Evolutionary conservation across 2,329 filamentous ascomycete genomes (phyloP).

Genomic region (Nothophoma quercina): DNA sequence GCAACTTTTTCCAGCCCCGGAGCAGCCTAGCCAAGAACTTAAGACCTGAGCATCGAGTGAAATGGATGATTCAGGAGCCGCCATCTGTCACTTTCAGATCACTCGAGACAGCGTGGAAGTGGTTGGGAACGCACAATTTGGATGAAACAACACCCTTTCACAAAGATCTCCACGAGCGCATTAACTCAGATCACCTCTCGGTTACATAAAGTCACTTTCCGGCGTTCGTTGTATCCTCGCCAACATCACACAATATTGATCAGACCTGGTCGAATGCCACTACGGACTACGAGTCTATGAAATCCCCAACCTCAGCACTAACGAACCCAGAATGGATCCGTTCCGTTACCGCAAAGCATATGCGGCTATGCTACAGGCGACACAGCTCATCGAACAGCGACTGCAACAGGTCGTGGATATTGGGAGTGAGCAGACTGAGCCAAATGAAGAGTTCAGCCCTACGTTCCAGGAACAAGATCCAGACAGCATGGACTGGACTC

Average conservation of each 20-base stretch:
- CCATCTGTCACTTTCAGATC: slow-evolving; percentile 13
- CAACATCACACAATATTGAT: background rate
- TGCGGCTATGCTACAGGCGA: slow-evolving; percentile 48
- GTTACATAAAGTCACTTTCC: slow-evolving; percentile 6
- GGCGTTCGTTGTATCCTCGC: background rate
- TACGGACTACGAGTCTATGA: background rate
- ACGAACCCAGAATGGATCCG: slow-evolving; percentile 45
- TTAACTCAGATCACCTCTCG: slow-evolving; percentile 15
- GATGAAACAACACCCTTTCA: slow-evolving; percentile 7
- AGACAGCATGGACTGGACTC: slow-evolving; percentile 50
- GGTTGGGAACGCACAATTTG: slow-evolving; percentile 1
- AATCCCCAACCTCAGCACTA: slow-evolving; percentile 11
- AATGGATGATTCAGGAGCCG: slow-evolving; percentile 29
- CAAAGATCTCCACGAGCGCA: background rate
- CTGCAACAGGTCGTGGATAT: slow-evolving; percentile 30
- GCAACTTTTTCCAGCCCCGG: slow-evolving; percentile 18
- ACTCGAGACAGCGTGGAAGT: slow-evolving; percentile 20
- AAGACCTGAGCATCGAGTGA: slow-evolving; percentile 20
- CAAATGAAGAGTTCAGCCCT: slow-evolving; percentile 16
- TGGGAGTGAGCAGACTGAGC: slow-evolving; percentile 12
- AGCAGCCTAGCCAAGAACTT: slow-evolving; percentile 23
- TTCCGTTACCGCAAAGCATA: slow-evolving; percentile 48
- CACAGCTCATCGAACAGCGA: slow-evolving; percentile 42
- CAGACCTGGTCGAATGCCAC: background rate
- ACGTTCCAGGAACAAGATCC: slow-evolving; percentile 40